These are phyloP conservation scores for Penicillium concentricum DNA, from an alignment of 2,329 filamentous ascomycete genomes.

Conservation along the genomic window DNA sequence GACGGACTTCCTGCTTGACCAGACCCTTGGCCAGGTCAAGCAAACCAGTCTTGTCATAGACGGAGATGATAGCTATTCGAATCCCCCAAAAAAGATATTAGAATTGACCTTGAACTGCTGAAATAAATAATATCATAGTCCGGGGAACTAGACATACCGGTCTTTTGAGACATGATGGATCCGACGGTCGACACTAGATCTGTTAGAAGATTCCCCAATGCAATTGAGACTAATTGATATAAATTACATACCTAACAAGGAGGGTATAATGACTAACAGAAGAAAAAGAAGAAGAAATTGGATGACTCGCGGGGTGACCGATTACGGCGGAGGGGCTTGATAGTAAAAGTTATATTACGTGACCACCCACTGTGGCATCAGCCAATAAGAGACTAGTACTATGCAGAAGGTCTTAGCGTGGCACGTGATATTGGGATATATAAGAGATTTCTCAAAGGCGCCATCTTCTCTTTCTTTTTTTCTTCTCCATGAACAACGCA, in stretches of 20 bases:
- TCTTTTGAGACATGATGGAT: constrained; percentile 42
- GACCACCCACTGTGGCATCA: neutral
- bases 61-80: constrained; percentile 78
- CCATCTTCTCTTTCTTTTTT: constrained; percentile 34
- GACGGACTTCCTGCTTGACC: constrained; percentile 81
- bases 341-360: constrained; percentile 7
- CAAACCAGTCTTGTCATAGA: constrained; percentile 97
- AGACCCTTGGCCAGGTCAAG: constrained; percentile 90
- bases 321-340: constrained; percentile 22
- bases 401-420: neutral
- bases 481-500: constrained; percentile 57
- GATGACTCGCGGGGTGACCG: constrained; percentile 28
- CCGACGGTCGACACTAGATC: constrained; percentile 25
- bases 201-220: constrained; percentile 9
- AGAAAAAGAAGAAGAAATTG: constrained; percentile 18
- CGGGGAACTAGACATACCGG: constrained; percentile 34
- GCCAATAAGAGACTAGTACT: neutral
- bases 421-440: constrained; percentile 20
- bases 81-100: constrained; percentile 7
- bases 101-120: constrained; percentile 15
- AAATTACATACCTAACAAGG: constrained; percentile 15
- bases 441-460: constrained; percentile 17
- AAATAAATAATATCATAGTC: constrained; percentile 17
- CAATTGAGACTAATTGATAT: constrained; percentile 1
- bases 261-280: constrained; percentile 17